Base-by-base conservation (phyloP, 805 yeast species). In the Nakazawaea ernobii region DNA sequence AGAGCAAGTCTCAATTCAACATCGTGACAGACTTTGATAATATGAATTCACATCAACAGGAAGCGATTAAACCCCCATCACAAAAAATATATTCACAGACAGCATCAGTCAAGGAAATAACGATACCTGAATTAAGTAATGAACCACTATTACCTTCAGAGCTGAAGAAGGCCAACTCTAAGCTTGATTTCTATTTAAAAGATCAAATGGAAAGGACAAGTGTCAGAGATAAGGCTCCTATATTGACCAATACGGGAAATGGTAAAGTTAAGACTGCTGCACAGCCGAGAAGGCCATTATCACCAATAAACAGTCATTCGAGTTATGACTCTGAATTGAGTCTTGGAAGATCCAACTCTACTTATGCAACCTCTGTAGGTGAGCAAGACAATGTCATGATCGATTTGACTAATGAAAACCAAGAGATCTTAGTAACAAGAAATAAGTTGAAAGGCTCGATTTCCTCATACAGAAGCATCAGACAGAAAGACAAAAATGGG, bases 281-380 rank as follows among this genome's bases (percentile, higher is more conserved):
- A 32, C 14, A 20, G 8, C 14, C 20, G 15, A 32, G 37, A 33
- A 39, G 48, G 33, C 30, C 28, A 5, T 24, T 26, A 7, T 46
- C 49, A 8, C 49, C 44, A 9, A 11, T 46, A 24, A 27, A n/a
- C 7, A 46, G 49, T 40, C 44, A 39, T 15, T 46, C 49, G 8
- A 46, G 49, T 46, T 32, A 46, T 24, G 49, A 39, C 6, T 46
- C 49, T 8, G 11, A 30, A n/a, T 17, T 40, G 36, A 46, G 49
- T 46, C 41, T 46, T 10, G 45, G 40, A 4, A 35, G 33, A 20
- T 28, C 45, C 7, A 28, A 35, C 7, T 46, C 49, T 4, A 35
- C 49, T 13, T 8, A 8, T 13, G 43, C 15, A 6, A 39, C 48
- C 3, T 39, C 43, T 26, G 48, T 45, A 6, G 8, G 13, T 10